phyloP scores from a whole-genome alignment of 306 rosid genomes.

The Trichosanthes cucumerina region DNA sequence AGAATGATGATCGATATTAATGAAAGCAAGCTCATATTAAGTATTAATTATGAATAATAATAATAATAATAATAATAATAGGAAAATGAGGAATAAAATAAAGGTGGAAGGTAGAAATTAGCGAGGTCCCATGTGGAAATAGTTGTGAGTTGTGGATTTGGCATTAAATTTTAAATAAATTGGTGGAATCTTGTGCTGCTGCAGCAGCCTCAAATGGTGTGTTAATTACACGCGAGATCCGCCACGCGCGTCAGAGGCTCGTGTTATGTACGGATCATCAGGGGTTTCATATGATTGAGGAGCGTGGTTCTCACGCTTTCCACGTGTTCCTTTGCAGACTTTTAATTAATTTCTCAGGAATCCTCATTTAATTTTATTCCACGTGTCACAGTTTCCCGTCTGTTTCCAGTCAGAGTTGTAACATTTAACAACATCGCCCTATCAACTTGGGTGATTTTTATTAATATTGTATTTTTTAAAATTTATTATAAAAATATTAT shows the following conservation, averaged over 20 bases:
- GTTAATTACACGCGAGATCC: neutral
- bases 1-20: neutral
- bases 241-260: neutral
- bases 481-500: too few species aligned
- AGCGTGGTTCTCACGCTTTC: neutral
- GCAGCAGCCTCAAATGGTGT: neutral
- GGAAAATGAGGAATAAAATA: neutral
- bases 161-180: neutral
- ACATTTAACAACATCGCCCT: neutral
- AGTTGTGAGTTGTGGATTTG: neutral
- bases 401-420: neutral
- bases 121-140: neutral
- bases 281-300: neutral
- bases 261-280: neutral
- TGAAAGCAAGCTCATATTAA: neutral
- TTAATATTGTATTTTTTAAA: neutral
- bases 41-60: neutral
- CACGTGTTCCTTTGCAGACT: neutral
- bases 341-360: neutral
- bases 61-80: too few species aligned
- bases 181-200: neutral
- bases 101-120: neutral
- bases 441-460: too few species aligned
- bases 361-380: neutral
- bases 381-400: constrained; percentile 3